Conservation (phyloP, 2,329 filamentous ascomycete genomes). For the Ampelomyces quisqualis region DNA sequence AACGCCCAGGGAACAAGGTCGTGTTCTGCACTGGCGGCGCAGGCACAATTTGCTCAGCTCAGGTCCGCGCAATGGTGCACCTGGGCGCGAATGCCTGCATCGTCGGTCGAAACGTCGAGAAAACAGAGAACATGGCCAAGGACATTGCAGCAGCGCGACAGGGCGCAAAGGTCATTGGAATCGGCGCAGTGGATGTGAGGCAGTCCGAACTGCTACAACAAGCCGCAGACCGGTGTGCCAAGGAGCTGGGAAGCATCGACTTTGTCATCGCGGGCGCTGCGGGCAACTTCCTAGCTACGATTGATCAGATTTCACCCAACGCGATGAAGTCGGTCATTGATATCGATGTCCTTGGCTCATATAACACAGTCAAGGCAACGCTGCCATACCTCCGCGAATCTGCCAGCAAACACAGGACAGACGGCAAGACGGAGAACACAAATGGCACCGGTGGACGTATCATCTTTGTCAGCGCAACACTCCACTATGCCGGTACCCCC, state of each 20-base stretch:
- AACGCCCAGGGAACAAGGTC: conserved; percentile 72
- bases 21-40: conserved; percentile 94
- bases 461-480: conserved; percentile 84
- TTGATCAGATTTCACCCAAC: conserved; percentile 78
- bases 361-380: conserved; percentile 91
- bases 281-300: conserved; percentile 89
- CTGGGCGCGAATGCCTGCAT: conserved; percentile 94
- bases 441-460: conserved; percentile 74
- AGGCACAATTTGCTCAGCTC: conserved; percentile 89
- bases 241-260: conserved; percentile 85
- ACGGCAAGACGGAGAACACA: conserved; percentile 53
- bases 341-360: conserved; percentile 91
- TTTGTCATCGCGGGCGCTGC: conserved; percentile 94
- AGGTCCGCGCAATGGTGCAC: conserved; percentile 86
- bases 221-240: conserved; percentile 76
- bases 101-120: conserved; percentile 82
- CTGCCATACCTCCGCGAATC: conserved; percentile 78
- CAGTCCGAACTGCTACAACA: conserved; percentile 65
- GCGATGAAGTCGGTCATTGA: conserved; percentile 96
- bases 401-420: conserved; percentile 62
- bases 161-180: conserved; percentile 81
- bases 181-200: conserved; percentile 72
- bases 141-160: conserved; percentile 78
- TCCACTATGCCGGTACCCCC: conserved; percentile 85
- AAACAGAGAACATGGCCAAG: conserved; percentile 77